These are phyloP conservation scores for Pseudozyma tsukubaensis DNA, from an alignment of 1,284 basidiomycete species.

Conservation along the genomic window DNA sequence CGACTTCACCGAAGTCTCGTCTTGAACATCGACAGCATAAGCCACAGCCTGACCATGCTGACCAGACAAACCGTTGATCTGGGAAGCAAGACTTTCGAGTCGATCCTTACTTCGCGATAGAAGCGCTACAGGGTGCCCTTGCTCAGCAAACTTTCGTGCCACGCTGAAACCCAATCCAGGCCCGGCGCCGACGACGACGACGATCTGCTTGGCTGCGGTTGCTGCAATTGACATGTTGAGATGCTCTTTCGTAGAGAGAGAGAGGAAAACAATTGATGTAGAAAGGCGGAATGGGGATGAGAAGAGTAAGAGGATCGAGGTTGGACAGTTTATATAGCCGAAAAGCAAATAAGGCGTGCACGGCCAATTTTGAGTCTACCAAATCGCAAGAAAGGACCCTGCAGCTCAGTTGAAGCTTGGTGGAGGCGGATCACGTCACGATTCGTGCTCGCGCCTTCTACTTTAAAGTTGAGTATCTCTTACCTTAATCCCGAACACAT, in stretches of 20 bases:
- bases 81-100: slow-evolving; percentile 35
- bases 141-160: slow-evolving; percentile 34
- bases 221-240: not conserved
- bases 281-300: not conserved
- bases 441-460: not conserved
- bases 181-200: slow-evolving; percentile 38
- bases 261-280: not conserved
- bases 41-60: slow-evolving; percentile 26
- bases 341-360: not conserved
- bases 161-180: slow-evolving; percentile 43
- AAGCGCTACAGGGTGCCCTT: slow-evolving; percentile 48
- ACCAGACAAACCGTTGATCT: slow-evolving; percentile 27
- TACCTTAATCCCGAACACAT: slow-evolving; percentile 9
- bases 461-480: slow-evolving; percentile 2
- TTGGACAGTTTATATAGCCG: not conserved
- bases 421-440: slow-evolving; percentile 12
- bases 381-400: not conserved
- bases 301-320: not conserved
- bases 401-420: not conserved
- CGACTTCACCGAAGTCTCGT: slow-evolving; percentile 26
- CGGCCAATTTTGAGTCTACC: not conserved
- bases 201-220: slow-evolving; percentile 35
- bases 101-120: slow-evolving; percentile 40
- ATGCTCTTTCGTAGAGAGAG: not conserved
- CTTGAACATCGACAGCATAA: slow-evolving; percentile 38